Conservation (phyloP, 2,329 filamentous ascomycete species). For the Ambrosiella cleistominuta region DNA sequence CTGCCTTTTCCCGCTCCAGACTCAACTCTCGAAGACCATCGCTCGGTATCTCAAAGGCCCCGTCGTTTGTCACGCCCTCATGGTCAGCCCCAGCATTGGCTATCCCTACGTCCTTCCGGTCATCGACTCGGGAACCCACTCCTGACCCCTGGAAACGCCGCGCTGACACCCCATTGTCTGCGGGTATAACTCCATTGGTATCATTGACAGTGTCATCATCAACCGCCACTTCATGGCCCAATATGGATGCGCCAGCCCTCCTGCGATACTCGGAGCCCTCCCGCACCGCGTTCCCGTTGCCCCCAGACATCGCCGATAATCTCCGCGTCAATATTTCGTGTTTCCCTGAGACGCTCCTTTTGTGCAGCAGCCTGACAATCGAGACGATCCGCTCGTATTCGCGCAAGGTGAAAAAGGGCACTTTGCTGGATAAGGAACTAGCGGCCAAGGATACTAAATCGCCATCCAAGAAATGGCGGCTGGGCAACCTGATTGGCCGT, state of each 20-base stretch:
- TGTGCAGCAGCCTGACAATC: conserved; percentile 35
- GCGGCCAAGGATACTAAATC: neutral
- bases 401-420: conserved; percentile 30
- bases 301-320: conserved; percentile 35
- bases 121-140: neutral
- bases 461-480: conserved; percentile 10
- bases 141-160: conserved; percentile 10
- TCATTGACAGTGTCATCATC: neutral
- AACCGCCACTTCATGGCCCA: too few relatives aligned
- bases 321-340: conserved; percentile 35
- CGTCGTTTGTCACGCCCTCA: neutral
- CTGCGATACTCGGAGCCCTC: neutral
- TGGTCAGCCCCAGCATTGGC: neutral
- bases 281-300: conserved; percentile 27
- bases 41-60: neutral
- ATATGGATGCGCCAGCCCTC: too few relatives aligned
- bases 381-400: conserved; percentile 41
- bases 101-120: neutral
- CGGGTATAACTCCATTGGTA: neutral
- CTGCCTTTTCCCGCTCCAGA: neutral
- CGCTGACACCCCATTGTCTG: conserved; percentile 18
- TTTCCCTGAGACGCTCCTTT: conserved; percentile 42
- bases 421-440: neutral
- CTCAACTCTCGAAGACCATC: neutral
- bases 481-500: neutral